phyloP scores from a whole-genome alignment of 331 rosid genomes.

The Spiraea crenata region DNA sequence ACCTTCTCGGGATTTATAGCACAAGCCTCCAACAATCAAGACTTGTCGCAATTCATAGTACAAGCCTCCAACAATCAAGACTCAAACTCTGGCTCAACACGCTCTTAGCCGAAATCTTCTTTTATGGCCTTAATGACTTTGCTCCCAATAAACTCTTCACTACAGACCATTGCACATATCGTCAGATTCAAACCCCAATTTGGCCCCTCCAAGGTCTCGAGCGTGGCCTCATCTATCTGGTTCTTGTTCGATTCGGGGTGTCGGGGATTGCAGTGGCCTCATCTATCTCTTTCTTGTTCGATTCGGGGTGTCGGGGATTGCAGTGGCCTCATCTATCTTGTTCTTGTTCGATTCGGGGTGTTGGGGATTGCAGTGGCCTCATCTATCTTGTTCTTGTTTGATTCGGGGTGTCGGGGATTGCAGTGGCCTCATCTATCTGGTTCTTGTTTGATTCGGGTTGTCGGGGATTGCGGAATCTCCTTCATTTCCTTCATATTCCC shows the following conservation, averaged over 20 bases:
- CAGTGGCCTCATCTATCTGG: too few relatives aligned
- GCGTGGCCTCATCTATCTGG: slow-evolving; percentile 78
- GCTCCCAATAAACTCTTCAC: slow-evolving; percentile 51
- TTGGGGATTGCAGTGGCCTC: too few relatives aligned
- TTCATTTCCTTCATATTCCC: slow-evolving; percentile 75
- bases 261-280: too few relatives aligned
- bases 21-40: slow-evolving; percentile 62
- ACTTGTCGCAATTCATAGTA: too few relatives aligned
- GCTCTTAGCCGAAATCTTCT: slow-evolving; percentile 46
- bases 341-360: slow-evolving; percentile 66
- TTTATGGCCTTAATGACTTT: slow-evolving; percentile 64
- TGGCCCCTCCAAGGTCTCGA: slow-evolving; percentile 54
- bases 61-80: too few relatives aligned
- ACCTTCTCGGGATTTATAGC: slow-evolving; percentile 79
- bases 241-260: slow-evolving; percentile 66
- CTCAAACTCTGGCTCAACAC: slow-evolving; percentile 46
- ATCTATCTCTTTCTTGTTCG: slow-evolving; percentile 73
- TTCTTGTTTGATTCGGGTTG: too few relatives aligned
- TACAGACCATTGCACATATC: slow-evolving; percentile 63
- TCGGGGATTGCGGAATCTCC: slow-evolving; percentile 59
- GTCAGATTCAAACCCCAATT: slow-evolving; percentile 76
- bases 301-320: too few relatives aligned
- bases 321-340: slow-evolving; percentile 86
- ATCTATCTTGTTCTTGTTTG: slow-evolving; percentile 73
- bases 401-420: too few relatives aligned